Conservation (phyloP, 2,329 filamentous ascomycete species). For the Teratosphaeria pseudoeucalypti region DNA sequence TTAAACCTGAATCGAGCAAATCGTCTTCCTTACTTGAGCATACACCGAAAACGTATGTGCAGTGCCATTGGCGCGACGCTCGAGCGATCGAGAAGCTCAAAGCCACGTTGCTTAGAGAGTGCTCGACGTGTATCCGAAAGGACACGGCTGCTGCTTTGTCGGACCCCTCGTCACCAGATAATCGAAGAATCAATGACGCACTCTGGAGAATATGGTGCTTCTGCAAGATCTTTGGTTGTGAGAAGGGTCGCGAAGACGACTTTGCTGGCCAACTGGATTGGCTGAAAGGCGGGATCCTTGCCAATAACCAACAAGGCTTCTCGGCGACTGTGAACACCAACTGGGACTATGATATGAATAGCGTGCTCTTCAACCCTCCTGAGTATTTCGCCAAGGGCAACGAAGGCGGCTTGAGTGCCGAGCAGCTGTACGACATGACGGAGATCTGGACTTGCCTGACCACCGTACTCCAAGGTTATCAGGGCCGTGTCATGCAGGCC, state of each 20-base stretch:
- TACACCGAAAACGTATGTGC: conserved; percentile 42
- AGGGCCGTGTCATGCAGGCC: conserved; percentile 45
- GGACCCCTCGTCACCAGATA: conserved; percentile 32
- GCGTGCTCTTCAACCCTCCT: conserved; percentile 45
- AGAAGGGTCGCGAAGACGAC: conserved; percentile 49
- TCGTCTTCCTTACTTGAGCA: conserved; percentile 37
- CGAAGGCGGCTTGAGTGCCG: conserved; percentile 40
- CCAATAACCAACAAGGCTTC: conserved; percentile 37
- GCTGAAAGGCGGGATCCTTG: conserved; percentile 47
- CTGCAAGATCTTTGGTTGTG: conserved; percentile 51
- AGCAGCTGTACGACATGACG: conserved; percentile 53
- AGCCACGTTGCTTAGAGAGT: conserved; percentile 44
- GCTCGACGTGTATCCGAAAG: conserved; percentile 45
- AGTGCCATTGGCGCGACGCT: conserved; percentile 42
- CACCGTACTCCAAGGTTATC: conserved; percentile 45
- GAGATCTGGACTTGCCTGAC: conserved; percentile 54
- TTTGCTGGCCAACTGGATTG: conserved; percentile 52
- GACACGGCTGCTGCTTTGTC: conserved; percentile 46
- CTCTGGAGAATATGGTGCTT: conserved; percentile 59
- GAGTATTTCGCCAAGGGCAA: conserved; percentile 51
- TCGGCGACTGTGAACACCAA: conserved; percentile 38
- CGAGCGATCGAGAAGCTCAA: conserved; percentile 46
- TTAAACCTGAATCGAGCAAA: conserved; percentile 23
- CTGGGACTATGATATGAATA: conserved; percentile 38
- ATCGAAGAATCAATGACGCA: conserved; percentile 48